Percentiles rank a stretch among this genome's conserved stretches.
phyloP scores from a whole-genome alignment of 345 rosid genomes.

The Euclidium syriacum region DNA sequence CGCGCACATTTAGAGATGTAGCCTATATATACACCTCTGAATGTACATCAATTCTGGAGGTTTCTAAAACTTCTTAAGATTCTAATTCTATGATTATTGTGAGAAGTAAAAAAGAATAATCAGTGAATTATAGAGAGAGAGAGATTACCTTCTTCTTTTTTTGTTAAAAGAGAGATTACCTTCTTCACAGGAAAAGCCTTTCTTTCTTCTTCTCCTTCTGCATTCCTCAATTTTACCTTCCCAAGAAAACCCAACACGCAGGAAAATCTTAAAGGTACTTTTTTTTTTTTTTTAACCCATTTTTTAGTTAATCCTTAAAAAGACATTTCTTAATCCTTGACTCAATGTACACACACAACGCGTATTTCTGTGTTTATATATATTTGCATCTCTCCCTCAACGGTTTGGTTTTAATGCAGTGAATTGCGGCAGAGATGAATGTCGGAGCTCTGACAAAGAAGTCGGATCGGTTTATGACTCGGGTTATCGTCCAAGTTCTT shows the following conservation, averaged over 20 bases:
- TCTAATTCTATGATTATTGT: conserved; percentile 22
- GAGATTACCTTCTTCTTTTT: neutral
- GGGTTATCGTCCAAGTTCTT: conserved; percentile 12
- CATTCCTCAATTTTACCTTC: conserved; percentile 24
- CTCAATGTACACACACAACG: neutral
- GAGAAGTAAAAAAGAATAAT: conserved; percentile 20
- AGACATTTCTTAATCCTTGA: neutral
- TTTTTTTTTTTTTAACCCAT: neutral
- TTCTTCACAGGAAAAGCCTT: conserved; percentile 27
- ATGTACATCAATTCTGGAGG: neutral
- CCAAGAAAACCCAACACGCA: conserved; percentile 25
- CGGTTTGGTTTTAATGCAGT: conserved; percentile 8
- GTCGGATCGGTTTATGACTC: neutral
- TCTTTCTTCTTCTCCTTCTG: conserved; percentile 16
- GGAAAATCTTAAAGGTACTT: conserved; percentile 18
- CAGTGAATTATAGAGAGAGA: conserved; percentile 9
- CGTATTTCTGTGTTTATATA: neutral
- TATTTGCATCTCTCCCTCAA: neutral
- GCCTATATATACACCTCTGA: neutral
- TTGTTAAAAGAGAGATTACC: conserved; percentile 22
- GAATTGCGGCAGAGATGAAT: conserved; percentile 17
- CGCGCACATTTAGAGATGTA: conserved; percentile 7
- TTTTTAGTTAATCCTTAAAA: neutral
- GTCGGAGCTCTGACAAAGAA: conserved; percentile 18
- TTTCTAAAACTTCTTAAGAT: conserved; percentile 19